Percentiles rank a stretch among this genome's conserved stretches.
Evolutionary conservation across 1,284 basidiomycete genomes (phyloP).

Genomic region (Microstroma glucosiphilum): DNA sequence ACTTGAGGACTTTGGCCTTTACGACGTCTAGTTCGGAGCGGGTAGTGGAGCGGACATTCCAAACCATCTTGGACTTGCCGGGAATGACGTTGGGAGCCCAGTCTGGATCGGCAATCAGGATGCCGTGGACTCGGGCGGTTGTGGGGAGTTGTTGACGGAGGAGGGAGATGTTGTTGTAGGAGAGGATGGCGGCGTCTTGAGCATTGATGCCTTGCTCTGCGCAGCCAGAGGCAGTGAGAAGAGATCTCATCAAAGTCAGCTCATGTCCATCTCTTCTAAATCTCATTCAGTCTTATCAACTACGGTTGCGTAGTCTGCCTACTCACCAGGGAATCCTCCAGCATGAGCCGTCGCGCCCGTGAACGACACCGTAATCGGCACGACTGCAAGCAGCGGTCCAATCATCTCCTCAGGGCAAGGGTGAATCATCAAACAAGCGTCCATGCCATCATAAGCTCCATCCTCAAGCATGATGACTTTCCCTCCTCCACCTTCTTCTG

Average conservation of each 20-base stretch:
- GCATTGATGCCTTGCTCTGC: constrained; percentile 75
- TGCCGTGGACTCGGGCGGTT: constrained; percentile 54
- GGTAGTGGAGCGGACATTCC: constrained; percentile 64
- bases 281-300: no score
- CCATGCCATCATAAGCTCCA: constrained; percentile 70
- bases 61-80: constrained; percentile 66
- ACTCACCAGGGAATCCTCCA: constrained; percentile 54
- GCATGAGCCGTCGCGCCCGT: constrained; percentile 40
- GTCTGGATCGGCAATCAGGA: constrained; percentile 46
- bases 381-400: constrained; percentile 57
- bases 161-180: constrained; percentile 67
- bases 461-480: constrained; percentile 67
- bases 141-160: constrained; percentile 69
- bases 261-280: no score
- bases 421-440: constrained; percentile 67
- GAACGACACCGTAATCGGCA: constrained; percentile 28
- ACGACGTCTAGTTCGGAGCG: constrained; percentile 58
- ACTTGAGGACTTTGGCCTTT: constrained; percentile 58
- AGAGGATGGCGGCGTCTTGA: constrained; percentile 72
- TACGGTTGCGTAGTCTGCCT: no score
- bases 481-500: constrained; percentile 72
- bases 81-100: constrained; percentile 61
- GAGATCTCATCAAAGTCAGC: no score
- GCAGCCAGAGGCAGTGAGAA: no score
- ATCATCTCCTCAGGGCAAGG: constrained; percentile 51